phyloP scores from a whole-genome alignment of 495 filamentous ascomycete genomes.

The Tuber brumale region DNA sequence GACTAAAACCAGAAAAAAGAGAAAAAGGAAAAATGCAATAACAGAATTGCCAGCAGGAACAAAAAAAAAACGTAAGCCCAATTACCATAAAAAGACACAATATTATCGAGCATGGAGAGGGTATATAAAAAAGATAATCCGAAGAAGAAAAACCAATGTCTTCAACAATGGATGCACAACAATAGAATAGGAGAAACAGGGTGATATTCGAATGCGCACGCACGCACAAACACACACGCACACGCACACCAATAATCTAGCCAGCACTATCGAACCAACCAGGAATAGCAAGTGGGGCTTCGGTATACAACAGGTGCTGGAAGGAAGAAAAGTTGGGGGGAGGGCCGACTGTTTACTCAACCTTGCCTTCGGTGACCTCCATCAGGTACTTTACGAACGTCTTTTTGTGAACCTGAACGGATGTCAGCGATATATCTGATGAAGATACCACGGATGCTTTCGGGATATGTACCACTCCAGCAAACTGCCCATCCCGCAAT shows the following conservation, averaged over 20 bases:
- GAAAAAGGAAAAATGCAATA: not conserved
- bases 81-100: not conserved
- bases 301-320: not conserved
- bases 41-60: not conserved
- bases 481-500: conserved; percentile 71
- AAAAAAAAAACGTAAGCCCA: not conserved
- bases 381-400: conserved; percentile 87
- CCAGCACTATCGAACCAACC: not conserved
- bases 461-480: conserved; percentile 64
- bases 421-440: conserved; percentile 33
- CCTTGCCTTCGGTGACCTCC: conserved; percentile 43
- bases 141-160: not conserved
- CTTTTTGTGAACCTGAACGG: conserved; percentile 79
- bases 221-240: not conserved
- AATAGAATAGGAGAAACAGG: conserved; percentile 42
- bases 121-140: not conserved
- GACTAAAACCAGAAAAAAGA: not conserved
- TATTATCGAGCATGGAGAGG: conserved; percentile 4
- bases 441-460: not conserved
- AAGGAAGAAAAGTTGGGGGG: not conserved
- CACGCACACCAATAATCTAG: not conserved
- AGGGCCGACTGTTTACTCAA: conserved; percentile 2
- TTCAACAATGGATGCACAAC: not conserved
- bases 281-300: not conserved
- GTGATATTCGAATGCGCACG: not conserved